Evolutionary conservation across 306 rosid species (phyloP), one percentile per base, ranked within the genome.

Genomic region (Myrica gale): DNA sequence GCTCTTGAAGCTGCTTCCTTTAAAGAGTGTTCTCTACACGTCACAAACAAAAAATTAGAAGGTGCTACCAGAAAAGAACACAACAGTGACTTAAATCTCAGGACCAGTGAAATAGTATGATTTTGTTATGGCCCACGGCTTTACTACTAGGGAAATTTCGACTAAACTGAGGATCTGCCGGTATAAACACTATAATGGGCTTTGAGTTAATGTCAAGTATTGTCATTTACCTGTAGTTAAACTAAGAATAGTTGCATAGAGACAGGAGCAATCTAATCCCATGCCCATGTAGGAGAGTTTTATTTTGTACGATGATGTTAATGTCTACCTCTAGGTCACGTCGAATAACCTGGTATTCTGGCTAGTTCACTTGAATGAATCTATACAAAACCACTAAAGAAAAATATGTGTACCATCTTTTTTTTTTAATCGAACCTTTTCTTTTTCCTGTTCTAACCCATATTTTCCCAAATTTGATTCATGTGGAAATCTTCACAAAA

Each of bases 1-100:
- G 99, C 99, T 54, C 88, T 77, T 63, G 99, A 75, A 60, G 99
- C 99, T 51, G 88, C 93, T 21, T 79, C 93, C 79, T 81, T 92
- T 55, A 95, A 82, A 44, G 87, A 86, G 69, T 9, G 66, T 43
- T 88, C 91, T 4, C 99, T 95, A 76, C 73, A 85, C 81, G 52
- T 53, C 37, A 11, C 15, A 78, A 85, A 62, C 60, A 78, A 52
- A 32, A 76, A 75, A 5, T 19, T 52, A 68, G 68, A 61, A 74
- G 46, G 51, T 65, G 58, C 19, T 78, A 75, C 63, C 17, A 52
- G 54, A 26, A 72, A 23, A 26, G 32, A 37, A 70, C 68, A 57
- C n/a, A n/a, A 72, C 48, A 61, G 21, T 55, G 11, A 58, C 21
- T 54, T 47, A 39, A 19, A 39, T 2, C 1, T 15, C 26, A 50